Percentiles rank a stretch among this genome's conserved stretches.
These are phyloP conservation scores for Ogataea sp. DNA, from an alignment of 805 yeast species.

Conservation along the genomic window DNA sequence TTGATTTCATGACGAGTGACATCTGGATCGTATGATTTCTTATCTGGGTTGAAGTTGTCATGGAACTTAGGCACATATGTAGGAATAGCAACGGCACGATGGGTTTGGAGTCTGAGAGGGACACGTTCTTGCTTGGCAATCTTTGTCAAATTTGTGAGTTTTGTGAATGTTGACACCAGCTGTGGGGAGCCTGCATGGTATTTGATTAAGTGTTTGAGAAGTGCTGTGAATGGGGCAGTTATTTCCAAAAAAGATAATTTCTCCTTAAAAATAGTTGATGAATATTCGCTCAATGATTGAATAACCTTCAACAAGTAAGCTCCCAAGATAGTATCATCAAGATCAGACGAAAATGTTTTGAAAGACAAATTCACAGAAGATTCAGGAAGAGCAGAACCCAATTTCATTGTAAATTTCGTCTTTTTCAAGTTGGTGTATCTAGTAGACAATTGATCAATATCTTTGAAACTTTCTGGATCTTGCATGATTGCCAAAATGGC, in stretches of 20 bases:
- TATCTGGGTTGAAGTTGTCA: slow-evolving; percentile 93
- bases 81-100: slow-evolving; percentile 76
- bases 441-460: slow-evolving; percentile 13
- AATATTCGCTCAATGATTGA: slow-evolving; percentile 23
- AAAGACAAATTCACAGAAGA: slow-evolving; percentile 5
- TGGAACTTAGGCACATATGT: slow-evolving; percentile 87
- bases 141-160: slow-evolving; percentile 40
- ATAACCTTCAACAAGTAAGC: slow-evolving; percentile 27
- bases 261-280: slow-evolving; percentile 47
- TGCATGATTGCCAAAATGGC: slow-evolving; percentile 38
- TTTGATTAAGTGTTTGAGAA: slow-evolving; percentile 33
- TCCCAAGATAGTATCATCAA: slow-evolving; percentile 11
- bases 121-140: slow-evolving; percentile 42
- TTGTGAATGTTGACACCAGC: slow-evolving; percentile 29
- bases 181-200: slow-evolving; percentile 27
- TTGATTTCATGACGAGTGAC: slow-evolving; percentile 71
- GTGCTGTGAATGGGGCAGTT: slow-evolving; percentile 33
- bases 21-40: slow-evolving; percentile 83
- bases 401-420: slow-evolving; percentile 13
- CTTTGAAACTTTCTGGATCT: slow-evolving; percentile 17
- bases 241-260: slow-evolving; percentile 55
- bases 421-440: slow-evolving; percentile 7
- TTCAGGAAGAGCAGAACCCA: slow-evolving; percentile 9
- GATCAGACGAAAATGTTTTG: slow-evolving; percentile 8
- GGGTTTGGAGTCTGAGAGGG: slow-evolving; percentile 78